Base-by-base conservation (phyloP, 495 filamentous ascomycete species). In the Aspergillus olivimuriae region DNA sequence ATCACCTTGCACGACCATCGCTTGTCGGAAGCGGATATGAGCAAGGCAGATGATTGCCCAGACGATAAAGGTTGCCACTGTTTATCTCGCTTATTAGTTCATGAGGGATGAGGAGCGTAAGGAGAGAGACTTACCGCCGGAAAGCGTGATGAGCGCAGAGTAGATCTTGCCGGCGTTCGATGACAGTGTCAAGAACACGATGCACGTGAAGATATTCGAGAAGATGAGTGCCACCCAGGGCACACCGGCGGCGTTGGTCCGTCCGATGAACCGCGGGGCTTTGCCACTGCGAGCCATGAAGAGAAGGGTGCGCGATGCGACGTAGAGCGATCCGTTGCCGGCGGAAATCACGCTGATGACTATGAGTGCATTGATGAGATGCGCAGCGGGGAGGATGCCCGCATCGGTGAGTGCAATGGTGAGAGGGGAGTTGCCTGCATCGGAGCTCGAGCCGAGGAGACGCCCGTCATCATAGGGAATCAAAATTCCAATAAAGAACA, bases 361-460 rank as follows among this genome's bases (percentile, higher is more conserved):
- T 55, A 87, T 86, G 43, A 87, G 73, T 22, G 74, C 81, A 51
- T 87, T 87, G 72, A 87, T 82, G 4, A 87, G 66, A 46, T 84
- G 75, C 9, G 78, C 76, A 33, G 77, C 77, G 50, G 85, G 84
- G 47, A 84, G 72, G 52, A 75, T 75, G 2, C 79, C 82, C 2
- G 84, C 86, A 35, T 78, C 69, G 44, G 75, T 61, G 40, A 85
- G 78, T 8, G 85, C 81, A 17, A 89, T 69, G 2, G 88, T 86
- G 48, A 89, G 87, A 5, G 85, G 86, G 2, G 84, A 88, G 28
- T 79, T 81, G 43, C 79, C 69, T 16, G 73, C 73, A 48, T 74
- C 71, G 8, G 69, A 66, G 3, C 55, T 73, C 43, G 55, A 48
- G 51, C 65, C 53, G 58, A 78, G 56, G 44, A 69, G 56, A 48